Evolutionary conservation across 768 basidiomycete species (phyloP), one percentile per base, ranked within the genome.

Genomic region (Rhodotorula taiwanensis): DNA sequence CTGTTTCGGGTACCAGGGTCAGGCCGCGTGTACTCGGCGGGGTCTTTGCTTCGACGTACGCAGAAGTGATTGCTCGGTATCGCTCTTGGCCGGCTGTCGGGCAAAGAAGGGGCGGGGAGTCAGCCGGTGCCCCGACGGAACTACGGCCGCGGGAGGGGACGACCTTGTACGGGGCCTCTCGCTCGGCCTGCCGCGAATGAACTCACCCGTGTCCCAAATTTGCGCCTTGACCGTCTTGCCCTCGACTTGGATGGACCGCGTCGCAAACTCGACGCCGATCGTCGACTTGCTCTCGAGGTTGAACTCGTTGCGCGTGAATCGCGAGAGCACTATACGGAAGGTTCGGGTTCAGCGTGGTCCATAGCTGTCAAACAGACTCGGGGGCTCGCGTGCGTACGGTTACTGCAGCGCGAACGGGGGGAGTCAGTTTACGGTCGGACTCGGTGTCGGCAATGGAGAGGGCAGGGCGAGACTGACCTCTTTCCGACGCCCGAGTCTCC

Each of bases 291-390:
- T 91, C 75, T 98, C 95, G 71, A 94, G 82, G 80, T 93, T 95
- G 84, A 99, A 99, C 78, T 98, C 93, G 75, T 97, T 97, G 72
- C 93, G 86, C 71, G 95, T 99, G 84, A 99, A 99, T 75, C 95
- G 91, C 79, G 92, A 94, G 76, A 99, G 92, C 78, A 99, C 95
- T 99, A 76, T 39, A 48, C 4, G 55, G 30, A 33, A n/a, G n/a
- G n/a, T n/a, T 21, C 11, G 5, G 44, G 44, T 14, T 21, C 5
- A 21, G 44, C 44, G 44, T 11, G 44, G 44, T 45, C 41, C n/a
- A n/a, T n/a, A n/a, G n/a, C n/a, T n/a, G n/a, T n/a, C n/a, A n/a
- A n/a, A n/a, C n/a, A n/a, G n/a, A n/a, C n/a, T n/a, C n/a, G n/a
- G n/a, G n/a, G n/a, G n/a, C n/a, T n/a, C n/a, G n/a, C n/a, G n/a